Percentiles rank a stretch among this genome's conserved stretches.
Conservation (phyloP, 805 yeast species). For the Helenozyma baotianmanensis region DNA sequence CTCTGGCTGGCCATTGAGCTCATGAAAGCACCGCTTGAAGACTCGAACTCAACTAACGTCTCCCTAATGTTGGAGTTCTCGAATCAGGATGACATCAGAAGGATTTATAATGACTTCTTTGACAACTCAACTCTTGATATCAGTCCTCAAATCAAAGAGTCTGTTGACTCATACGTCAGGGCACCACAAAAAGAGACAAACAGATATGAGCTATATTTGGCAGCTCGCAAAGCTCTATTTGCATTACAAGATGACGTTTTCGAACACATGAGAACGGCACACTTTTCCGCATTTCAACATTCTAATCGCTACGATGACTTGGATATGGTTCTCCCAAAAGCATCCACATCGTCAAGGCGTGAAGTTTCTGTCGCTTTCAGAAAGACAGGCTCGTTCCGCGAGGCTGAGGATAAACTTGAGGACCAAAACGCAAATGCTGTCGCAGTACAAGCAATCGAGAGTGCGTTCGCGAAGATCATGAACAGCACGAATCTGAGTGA, state of each 20-base stretch:
- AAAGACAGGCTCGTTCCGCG: no score
- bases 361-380: no score
- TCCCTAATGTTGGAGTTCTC: constrained; percentile 39
- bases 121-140: constrained; percentile 9
- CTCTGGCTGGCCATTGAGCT: constrained; percentile 67
- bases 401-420: no score
- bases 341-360: not conserved
- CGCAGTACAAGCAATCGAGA: constrained; percentile 60
- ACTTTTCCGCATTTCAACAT: constrained; percentile 54
- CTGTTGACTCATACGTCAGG: constrained; percentile 7
- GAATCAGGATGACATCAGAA: constrained; percentile 49
- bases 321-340: constrained; percentile 4
- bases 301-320: constrained; percentile 37
- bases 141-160: not conserved
- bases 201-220: constrained; percentile 30
- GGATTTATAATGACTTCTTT: constrained; percentile 45
- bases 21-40: constrained; percentile 70
- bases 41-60: constrained; percentile 25
- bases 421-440: constrained; percentile 41
- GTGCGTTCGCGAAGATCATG: constrained; percentile 61
- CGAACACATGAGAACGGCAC: constrained; percentile 45
- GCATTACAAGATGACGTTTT: constrained; percentile 52
- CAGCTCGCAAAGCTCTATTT: constrained; percentile 59
- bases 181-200: no score
- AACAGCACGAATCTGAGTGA: constrained; percentile 1